These are phyloP conservation scores for Geotrichum europaeum DNA, from an alignment of 1,139 yeast species.

Conservation along the genomic window DNA sequence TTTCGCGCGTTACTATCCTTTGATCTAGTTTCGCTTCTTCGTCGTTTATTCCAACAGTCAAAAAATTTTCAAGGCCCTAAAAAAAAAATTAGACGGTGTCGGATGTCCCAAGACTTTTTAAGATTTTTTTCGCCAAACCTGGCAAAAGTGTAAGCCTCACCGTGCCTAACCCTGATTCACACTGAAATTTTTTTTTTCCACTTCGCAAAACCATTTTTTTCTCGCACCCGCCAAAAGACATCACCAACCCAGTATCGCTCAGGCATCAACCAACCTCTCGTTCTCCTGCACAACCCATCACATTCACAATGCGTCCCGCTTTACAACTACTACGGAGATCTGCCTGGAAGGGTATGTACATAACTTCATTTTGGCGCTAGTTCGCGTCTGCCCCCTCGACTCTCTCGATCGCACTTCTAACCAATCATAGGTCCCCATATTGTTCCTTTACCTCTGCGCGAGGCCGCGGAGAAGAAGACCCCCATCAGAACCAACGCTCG, in stretches of 20 bases:
- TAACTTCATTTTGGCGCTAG: background rate
- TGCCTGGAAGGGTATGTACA: slow-evolving; percentile 59
- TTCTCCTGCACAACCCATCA: background rate
- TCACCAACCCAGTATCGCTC: background rate
- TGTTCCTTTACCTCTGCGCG: slow-evolving; percentile 85
- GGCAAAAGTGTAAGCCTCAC: slow-evolving; percentile 12
- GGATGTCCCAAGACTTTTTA: background rate
- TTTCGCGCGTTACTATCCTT: background rate
- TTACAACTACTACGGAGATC: slow-evolving; percentile 56
- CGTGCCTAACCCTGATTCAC: slow-evolving; percentile 10
- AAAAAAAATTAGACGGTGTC: background rate
- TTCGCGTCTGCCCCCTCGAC: background rate
- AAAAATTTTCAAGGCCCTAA: background rate
- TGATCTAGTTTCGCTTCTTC: background rate
- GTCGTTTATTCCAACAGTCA: background rate
- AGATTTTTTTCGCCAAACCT: background rate
- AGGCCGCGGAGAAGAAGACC: slow-evolving; percentile 71
- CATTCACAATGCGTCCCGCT: slow-evolving; percentile 50
- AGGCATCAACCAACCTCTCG: background rate
- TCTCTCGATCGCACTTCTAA: background rate
- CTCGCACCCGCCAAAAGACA: background rate
- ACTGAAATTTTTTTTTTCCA: background rate
- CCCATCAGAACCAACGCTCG: slow-evolving; percentile 94
- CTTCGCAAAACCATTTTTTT: background rate
- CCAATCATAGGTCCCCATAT: slow-evolving; percentile 68